A percentile compares a stretch with the other conserved stretches of the same genome.
Conservation (phyloP, 129 eudicot species). For the Cynara cardunculus region DNA sequence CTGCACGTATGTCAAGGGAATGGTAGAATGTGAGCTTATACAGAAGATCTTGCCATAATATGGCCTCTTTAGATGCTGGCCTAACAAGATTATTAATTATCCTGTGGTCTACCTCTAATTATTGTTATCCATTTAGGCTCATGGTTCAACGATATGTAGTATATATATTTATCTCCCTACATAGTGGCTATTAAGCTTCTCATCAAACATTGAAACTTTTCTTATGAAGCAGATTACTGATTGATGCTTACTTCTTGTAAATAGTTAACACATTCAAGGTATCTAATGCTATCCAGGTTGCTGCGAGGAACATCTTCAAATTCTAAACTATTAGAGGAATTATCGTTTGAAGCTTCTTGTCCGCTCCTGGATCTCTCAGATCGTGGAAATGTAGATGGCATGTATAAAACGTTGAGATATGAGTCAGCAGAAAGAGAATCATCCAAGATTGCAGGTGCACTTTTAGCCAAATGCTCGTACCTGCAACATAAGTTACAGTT, state of each 20-base stretch:
- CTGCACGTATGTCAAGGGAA: too few relatives aligned
- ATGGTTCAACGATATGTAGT: too few relatives aligned
- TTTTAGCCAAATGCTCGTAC: slow-evolving; percentile 96
- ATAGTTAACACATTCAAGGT: slow-evolving; percentile 85
- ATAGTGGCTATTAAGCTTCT: neutral
- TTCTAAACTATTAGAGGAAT: slow-evolving; percentile 34
- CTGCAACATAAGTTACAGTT: slow-evolving; percentile 34
- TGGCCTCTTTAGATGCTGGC: too few relatives aligned
- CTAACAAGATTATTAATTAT: too few relatives aligned
- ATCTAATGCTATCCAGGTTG: slow-evolving; percentile 77
- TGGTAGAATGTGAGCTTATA: too few relatives aligned
- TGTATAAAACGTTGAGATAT: slow-evolving; percentile 90
- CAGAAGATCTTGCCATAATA: too few relatives aligned
- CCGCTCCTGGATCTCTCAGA: slow-evolving; percentile 81
- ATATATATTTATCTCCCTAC: neutral
- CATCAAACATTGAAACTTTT: neutral
- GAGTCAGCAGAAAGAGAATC: slow-evolving; percentile 99
- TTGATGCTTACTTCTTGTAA: slow-evolving; percentile 68
- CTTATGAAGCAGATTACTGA: neutral
- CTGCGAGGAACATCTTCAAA: slow-evolving; percentile 89
- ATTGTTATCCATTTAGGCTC: too few relatives aligned
- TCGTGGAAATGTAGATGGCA: slow-evolving; percentile 97
- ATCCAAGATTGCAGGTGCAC: slow-evolving; percentile 96
- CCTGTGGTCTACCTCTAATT: too few relatives aligned
- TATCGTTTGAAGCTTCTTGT: slow-evolving; percentile 56